Base-by-base conservation (phyloP, 2,329 filamentous ascomycete genomes). In the Fusarium tanahbumbuense region DNA sequence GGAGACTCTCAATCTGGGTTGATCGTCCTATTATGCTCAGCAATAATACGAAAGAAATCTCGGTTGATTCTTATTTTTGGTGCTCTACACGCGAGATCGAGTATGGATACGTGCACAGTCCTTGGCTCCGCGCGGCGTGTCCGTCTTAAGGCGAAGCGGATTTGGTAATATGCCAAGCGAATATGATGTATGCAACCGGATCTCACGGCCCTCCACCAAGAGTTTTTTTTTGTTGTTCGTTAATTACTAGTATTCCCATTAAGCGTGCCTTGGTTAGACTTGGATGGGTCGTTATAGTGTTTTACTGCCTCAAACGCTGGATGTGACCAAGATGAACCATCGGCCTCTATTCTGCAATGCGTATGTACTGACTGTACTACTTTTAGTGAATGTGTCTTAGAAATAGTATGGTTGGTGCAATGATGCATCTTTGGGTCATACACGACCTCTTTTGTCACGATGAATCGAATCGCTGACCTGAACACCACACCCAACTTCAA, bases 151-250 rank as follows among this genome's bases (percentile, higher is more conserved):
- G 41, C 50, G 56, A 63, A 61, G 58, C 53, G 72, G 64, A 64
- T 60, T 65, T 52, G 48, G 55, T 27, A 52, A 41, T 44, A 20
- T 64, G 71, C 73, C 71, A 75, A 73, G 73, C 45, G 59, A 49
- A 45, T 50, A 69, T 71, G 69, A 62, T 69, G 69, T 61, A 70
- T 63, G 60, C 60, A 42, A 28, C 60, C 73, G 73, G 73, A 75
- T 72, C 73, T 71, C 50, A 70, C 73, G 73, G 73, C 73, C 69
- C 71, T 64, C 65, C 59, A 59, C 41, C 57, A 57, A 60, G 71
- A 56, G 59, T 54, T 58, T 49, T 58, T 49, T 37, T 56, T 41
- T 25, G 11, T 49, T 48, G 20, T 48, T 8, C 15, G 20, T 52
- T 30, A 50, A 23, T 59, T 34, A 50, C 23, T 58, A 46, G 22